A percentile compares a stretch with the other conserved stretches of the same genome.
phyloP scores from a whole-genome alignment of 2,329 filamentous ascomycete species.

The Apiospora koreana region DNA sequence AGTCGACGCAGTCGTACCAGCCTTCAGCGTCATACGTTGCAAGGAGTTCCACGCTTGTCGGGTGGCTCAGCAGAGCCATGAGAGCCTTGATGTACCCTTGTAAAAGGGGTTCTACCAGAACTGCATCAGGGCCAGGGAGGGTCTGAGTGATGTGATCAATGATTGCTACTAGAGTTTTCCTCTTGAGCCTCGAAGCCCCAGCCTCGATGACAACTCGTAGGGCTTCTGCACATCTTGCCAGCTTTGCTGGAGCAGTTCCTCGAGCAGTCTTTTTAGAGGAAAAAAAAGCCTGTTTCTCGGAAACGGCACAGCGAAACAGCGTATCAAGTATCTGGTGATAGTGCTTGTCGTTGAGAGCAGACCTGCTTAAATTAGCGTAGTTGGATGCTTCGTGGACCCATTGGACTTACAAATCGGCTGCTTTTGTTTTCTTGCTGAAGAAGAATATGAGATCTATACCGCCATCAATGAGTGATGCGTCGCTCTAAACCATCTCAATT shows the following conservation, averaged over 20 bases:
- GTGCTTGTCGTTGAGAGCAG: conserved; percentile 67
- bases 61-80: conserved; percentile 67
- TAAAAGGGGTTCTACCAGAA: conserved; percentile 68
- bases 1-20: conserved; percentile 71
- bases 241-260: conserved; percentile 49
- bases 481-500: background rate
- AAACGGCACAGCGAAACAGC: conserved; percentile 68
- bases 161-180: conserved; percentile 76
- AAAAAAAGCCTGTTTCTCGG: conserved; percentile 67
- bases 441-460: conserved; percentile 39
- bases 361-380: background rate
- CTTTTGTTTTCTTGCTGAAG: conserved; percentile 36
- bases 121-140: conserved; percentile 62
- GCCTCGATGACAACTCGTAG: conserved; percentile 72
- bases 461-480: background rate
- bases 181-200: conserved; percentile 66
- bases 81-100: conserved; percentile 80
- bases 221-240: conserved; percentile 70
- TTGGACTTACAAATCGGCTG: conserved; percentile 35
- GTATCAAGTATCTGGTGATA: conserved; percentile 81
- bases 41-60: conserved; percentile 80
- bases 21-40: conserved; percentile 54
- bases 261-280: conserved; percentile 50
- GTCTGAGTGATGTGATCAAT: conserved; percentile 81
- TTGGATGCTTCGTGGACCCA: background rate